Evolutionary conservation across 2,329 filamentous ascomycete genomes (phyloP).

Genomic region (Claviceps maximensis): DNA sequence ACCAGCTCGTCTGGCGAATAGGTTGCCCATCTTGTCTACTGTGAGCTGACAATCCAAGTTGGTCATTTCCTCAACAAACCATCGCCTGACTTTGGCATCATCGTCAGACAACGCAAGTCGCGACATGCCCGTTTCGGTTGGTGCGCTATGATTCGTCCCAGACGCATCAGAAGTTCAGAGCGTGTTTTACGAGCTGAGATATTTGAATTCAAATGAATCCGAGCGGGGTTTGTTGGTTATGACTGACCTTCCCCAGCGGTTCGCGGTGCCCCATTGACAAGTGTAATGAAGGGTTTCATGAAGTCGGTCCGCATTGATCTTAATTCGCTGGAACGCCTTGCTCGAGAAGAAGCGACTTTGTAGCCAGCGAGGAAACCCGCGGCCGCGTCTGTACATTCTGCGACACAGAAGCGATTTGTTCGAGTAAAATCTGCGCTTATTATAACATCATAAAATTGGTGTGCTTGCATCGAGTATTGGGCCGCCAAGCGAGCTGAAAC

Average conservation of each 20-base stretch:
- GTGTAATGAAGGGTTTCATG: slow-evolving; percentile 19
- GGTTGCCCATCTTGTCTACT: slow-evolving; percentile 70
- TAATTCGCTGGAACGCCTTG: slow-evolving; percentile 2
- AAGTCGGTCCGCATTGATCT: slow-evolving; percentile 17
- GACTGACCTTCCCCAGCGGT: slow-evolving; percentile 17
- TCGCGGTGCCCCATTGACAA: slow-evolving; percentile 20
- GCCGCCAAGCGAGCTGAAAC: not conserved
- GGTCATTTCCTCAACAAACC: slow-evolving; percentile 56
- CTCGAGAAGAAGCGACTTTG: not conserved
- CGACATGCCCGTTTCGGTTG: slow-evolving; percentile 61
- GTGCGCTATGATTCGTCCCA: slow-evolving; percentile 8
- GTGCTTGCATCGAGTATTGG: not conserved
- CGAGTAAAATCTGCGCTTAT: not conserved
- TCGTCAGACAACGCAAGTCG: slow-evolving; percentile 62
- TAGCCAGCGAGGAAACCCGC: not conserved
- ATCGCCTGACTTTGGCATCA: slow-evolving; percentile 63
- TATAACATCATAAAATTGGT: not conserved
- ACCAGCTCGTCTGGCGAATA: slow-evolving; percentile 58
- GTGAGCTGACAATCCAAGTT: slow-evolving; percentile 53
- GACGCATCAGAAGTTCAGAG: not conserved
- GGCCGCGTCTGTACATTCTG: not conserved
- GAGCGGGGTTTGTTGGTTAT: not conserved
- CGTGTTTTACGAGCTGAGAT: not conserved
- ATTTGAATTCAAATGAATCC: not conserved
- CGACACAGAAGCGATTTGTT: not conserved